A percentile compares a stretch with the other conserved stretches of the same genome.
Conservation (phyloP, 2,329 filamentous ascomycete species). For the Dactylonectria macrodidyma region DNA sequence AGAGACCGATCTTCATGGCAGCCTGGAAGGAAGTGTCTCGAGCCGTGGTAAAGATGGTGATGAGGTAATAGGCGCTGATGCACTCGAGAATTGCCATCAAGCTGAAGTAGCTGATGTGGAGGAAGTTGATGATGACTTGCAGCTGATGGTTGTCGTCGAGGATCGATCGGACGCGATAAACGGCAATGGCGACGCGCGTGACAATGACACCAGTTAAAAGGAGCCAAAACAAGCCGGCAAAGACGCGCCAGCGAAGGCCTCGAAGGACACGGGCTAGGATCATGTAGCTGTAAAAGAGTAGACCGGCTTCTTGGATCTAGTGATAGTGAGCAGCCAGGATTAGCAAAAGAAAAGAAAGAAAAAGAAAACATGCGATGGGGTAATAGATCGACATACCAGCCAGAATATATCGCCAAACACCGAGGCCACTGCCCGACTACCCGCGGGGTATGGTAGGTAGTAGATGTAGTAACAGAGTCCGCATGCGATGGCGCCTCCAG, state of each 20-base stretch:
- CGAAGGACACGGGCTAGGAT: slow-evolving; percentile 65
- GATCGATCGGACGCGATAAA: slow-evolving; percentile 51
- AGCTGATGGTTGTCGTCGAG: slow-evolving; percentile 39
- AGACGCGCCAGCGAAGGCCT: slow-evolving; percentile 57
- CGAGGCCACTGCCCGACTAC: slow-evolving; percentile 50
- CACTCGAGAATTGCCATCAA: slow-evolving; percentile 57
- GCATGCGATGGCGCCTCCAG: slow-evolving; percentile 56
- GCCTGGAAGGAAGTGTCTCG: slow-evolving; percentile 39
- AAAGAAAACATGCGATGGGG: background rate
- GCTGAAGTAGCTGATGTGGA: slow-evolving; percentile 59
- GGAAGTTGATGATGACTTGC: slow-evolving; percentile 52
- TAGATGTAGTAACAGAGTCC: slow-evolving; percentile 59
- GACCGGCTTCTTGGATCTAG: slow-evolving; percentile 59
- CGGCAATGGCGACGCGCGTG: slow-evolving; percentile 60
- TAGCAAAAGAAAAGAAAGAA: background rate
- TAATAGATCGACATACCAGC: slow-evolving; percentile 48
- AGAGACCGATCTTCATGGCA: slow-evolving; percentile 52
- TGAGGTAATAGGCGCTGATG: slow-evolving; percentile 55
- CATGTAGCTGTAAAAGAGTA: slow-evolving; percentile 65
- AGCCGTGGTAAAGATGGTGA: slow-evolving; percentile 53
- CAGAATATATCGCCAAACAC: slow-evolving; percentile 56
- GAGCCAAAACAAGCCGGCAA: slow-evolving; percentile 68
- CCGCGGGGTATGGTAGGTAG: slow-evolving; percentile 46
- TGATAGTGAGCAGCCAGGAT: background rate
- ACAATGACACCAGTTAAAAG: slow-evolving; percentile 66